Base-by-base conservation (phyloP, 306 rosid species). In the Rosa multiflora region DNA sequence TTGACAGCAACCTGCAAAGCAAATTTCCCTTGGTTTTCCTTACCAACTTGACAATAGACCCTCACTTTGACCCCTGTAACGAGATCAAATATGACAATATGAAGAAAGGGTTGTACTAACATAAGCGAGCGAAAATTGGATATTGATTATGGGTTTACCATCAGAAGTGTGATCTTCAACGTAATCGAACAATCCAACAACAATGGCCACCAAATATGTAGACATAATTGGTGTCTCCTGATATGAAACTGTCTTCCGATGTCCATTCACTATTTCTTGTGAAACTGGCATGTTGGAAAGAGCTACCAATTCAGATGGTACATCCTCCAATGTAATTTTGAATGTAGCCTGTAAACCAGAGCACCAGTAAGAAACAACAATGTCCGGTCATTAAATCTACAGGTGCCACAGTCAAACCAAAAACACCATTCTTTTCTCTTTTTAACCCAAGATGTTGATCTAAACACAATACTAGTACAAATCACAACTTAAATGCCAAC, bases 211-310 rank as follows among this genome's bases (percentile, higher is more conserved):
- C 85, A 94, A 77, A 84, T 94, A 94, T 49, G 97, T 91, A 53
- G 97, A 94, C 97, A 94, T 94, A 71, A 88, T 83, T 49, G 98
- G 97, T 32, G 98, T 88, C 83, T 94, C 98, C 76, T 81, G 87
- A 80, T 82, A 94, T 26, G 90, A 78, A 81, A 94, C 92, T 42
- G 86, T 91, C 85, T 88, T 94, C 42, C 84, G 76, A 78, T 82
- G 63, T 42, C 92, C 94, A 64, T 88, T 78, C 64, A 78, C 77
- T 85, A 80, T 89, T 86, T 94, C 98, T 83, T 87, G 93, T 59
- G 76, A 40, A 81, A 92, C 44, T 18, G 97, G 97, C 98, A 94
- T 92, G 90, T 94, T 94, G 82, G 98, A 94, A 75, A 94, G 97
- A 42, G 97, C 97, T 67, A 90, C 80, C 17, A 90, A 77, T 70